Conservation (phyloP, 1,139 yeast species). For the Meyerozyma smithsonii region DNA sequence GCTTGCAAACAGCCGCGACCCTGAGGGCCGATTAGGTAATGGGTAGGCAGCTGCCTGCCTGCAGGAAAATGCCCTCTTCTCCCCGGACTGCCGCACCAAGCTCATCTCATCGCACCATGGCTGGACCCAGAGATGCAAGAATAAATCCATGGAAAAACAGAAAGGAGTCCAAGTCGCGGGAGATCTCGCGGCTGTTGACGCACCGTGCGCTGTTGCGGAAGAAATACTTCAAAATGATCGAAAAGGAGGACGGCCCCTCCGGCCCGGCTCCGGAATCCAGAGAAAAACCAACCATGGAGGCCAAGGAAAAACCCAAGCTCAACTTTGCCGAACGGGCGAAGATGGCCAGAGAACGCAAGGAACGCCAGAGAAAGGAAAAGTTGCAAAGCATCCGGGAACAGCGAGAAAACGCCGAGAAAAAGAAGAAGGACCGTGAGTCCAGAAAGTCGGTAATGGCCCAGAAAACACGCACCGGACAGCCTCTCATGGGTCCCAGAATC, state of each 20-base stretch:
- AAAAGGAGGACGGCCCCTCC: constrained; percentile 44
- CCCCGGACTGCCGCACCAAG: background rate
- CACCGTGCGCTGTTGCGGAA: constrained; percentile 83
- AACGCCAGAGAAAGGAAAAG: constrained; percentile 27
- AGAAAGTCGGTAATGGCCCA: constrained; percentile 50
- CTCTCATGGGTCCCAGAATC: constrained; percentile 86
- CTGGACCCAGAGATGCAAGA: constrained; percentile 7
- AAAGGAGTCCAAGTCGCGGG: constrained; percentile 42
- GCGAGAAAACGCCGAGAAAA: constrained; percentile 17
- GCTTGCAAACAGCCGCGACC: background rate
- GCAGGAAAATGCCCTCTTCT: background rate
- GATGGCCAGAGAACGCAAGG: constrained; percentile 40
- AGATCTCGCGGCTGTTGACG: constrained; percentile 70
- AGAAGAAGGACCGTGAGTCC: constrained; percentile 32
- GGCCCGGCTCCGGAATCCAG: background rate
- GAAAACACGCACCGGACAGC: constrained; percentile 76
- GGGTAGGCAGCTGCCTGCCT: background rate
- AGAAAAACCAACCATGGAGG: constrained; percentile 6
- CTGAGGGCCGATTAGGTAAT: background rate
- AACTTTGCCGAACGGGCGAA: constrained; percentile 45
- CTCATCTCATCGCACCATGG: background rate
- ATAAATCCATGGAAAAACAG: constrained; percentile 33
- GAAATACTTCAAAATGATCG: constrained; percentile 73
- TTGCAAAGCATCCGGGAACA: constrained; percentile 25
- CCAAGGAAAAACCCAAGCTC: constrained; percentile 9